Evolutionary conservation across 352 stramenopile genomes (phyloP), one percentile per base, ranked within the genome.

Genomic region (Globisporangium apiculatum): DNA sequence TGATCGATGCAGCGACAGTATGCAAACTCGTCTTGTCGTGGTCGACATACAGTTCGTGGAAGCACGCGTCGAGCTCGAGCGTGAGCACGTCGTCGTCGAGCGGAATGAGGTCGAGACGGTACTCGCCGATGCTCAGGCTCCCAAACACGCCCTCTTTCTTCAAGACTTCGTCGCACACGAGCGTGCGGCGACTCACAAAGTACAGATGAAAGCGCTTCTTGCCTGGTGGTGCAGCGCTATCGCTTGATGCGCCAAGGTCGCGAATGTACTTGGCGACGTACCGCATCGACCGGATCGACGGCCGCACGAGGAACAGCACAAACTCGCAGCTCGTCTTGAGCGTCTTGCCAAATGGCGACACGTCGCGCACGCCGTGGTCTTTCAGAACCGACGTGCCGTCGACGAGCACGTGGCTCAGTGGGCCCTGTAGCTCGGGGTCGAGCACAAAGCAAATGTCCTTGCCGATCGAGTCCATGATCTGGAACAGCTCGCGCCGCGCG

Each of bases 31-130:
- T 92, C 61, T 96, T 94, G 67, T 95, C 94, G 24, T 83, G 83
- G 58, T 97, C 83, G 3, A 98, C 76, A 57, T 88, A 91, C 11
- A 93, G 79, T 64, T 95, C 86, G 43, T 77, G 74, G 64, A 97
- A 94, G 48, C 87, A 89, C 46, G 78, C 61, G 47, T 91, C 76
- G 40, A 97, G 77, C 74, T 99, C 96, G 38, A 98, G 81, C 65
- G 85, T 97, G 9, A 98, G 64, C 6, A 99, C 62, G 68, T 98
- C 96, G 52, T 92, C 91, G 69, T 98, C 96, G 18, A 98, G 85
- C 2, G 96, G 95, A 58, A 98, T 97, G 9, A 98, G 72, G 73
- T 98, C 95, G 36, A 98, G 79, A 43, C 87, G 89, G 72, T 96
- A 95, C 57, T 97, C 89, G 47, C 83, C 83, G 35, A 97, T 79